Conservation (phyloP, 768 basidiomycete species). For the Neoboletus brunneissimus region DNA sequence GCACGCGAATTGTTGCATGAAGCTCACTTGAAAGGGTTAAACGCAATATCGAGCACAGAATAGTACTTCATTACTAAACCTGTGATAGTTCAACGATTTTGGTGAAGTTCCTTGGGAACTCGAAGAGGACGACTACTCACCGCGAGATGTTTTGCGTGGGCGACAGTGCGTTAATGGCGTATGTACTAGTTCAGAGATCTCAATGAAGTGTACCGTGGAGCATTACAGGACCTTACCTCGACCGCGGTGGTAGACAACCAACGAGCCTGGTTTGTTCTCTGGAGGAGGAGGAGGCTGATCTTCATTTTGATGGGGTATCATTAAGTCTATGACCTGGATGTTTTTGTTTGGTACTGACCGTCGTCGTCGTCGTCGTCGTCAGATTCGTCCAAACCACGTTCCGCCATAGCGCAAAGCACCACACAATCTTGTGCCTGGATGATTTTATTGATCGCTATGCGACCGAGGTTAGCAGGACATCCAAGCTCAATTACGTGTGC, state of each 20-base stretch:
- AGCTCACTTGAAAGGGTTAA: conserved; percentile 48
- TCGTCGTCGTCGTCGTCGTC: conserved; percentile 17
- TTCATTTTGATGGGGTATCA: neutral
- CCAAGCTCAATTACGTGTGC: neutral
- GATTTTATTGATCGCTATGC: conserved; percentile 50
- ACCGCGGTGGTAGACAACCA: conserved; percentile 41
- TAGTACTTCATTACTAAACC: conserved; percentile 43
- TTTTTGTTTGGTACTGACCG: conserved; percentile 14
- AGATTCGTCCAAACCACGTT: conserved; percentile 43
- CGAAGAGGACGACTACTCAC: conserved; percentile 5
- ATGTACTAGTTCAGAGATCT: conserved; percentile 16
- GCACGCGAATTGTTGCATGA: neutral
- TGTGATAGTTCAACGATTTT: neutral
- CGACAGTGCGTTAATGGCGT: conserved; percentile 21
- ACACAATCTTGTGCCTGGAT: conserved; percentile 43
- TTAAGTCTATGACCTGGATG: conserved; percentile 16
- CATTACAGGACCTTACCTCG: conserved; percentile 15
- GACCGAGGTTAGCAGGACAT: conserved; percentile 1
- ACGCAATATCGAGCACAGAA: conserved; percentile 53
- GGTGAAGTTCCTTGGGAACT: neutral
- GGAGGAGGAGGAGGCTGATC: conserved; percentile 35
- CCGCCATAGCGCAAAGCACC: conserved; percentile 44
- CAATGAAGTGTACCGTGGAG: neutral
- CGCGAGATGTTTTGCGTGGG: conserved; percentile 14
- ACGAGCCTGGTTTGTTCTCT: conserved; percentile 47